Evolutionary conservation across 768 basidiomycete species (phyloP), one percentile per base, ranked within the genome.

Genomic region (Sporobolomyces roseus): DNA sequence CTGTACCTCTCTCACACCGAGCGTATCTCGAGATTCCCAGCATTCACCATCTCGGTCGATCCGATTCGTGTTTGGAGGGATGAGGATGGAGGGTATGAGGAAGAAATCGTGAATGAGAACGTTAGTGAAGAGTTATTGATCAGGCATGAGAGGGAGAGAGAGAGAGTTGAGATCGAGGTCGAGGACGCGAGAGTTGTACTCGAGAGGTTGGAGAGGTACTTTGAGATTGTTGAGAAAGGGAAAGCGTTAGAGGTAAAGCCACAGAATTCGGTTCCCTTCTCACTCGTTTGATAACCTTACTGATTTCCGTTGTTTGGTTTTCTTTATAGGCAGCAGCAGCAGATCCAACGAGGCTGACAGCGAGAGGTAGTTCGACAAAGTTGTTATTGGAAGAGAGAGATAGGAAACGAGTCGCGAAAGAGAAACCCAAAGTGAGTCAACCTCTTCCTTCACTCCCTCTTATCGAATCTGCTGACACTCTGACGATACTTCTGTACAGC

Each of bases 311-410:
- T 27, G 30, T 43, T n/a, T n/a, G 36, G 23, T n/a, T 30, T 17
- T 25, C 9, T 41, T 9, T 17, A n/a, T 59, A 79, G 76, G 86
- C 85, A 3, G 84, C 88, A 5, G 89, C 90, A 3, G 83, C 85
- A 38, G 92, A 94, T 75, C 90, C 92, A 75, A 85, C 84, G 21
- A 85, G 92, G 45, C 81, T 94, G 12, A 84, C 29, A 41, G 4
- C 83, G 91, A 63, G 58, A 33, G 58, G 58, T 33, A 33, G 30
- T 48, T 60, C 58, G 66, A 77, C 52, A 89, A 92, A 81, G 88
- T 82, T 91, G 25, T 79, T 99, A 41, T 80, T 97, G 60, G 84
- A 91, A 66, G 94, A 99, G 79, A 97, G 81, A 96, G 91, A 94
- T 88, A 84, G 94, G 61, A 98, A 97, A 78, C 83, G 93, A 33